Evolutionary conservation across 371 early-diverging fungal species (phyloP).

Genomic region (Circinella minor): DNA sequence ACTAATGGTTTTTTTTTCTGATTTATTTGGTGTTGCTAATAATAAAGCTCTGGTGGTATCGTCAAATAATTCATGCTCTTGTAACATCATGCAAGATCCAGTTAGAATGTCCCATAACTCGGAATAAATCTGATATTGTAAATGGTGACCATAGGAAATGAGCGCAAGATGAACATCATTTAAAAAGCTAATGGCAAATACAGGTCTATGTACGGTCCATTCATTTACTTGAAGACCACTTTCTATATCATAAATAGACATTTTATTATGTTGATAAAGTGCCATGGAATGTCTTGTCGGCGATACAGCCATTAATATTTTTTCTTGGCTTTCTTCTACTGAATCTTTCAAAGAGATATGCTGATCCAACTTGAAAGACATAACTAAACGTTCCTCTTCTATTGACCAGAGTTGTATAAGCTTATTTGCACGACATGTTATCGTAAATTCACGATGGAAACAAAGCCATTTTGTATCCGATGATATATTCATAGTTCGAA

Average conservation of each 20-base stretch:
- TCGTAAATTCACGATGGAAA: neutral
- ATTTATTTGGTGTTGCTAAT: too few species aligned
- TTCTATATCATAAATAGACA: neutral
- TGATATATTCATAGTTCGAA: neutral
- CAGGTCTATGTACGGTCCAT: neutral
- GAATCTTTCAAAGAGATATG: too few species aligned
- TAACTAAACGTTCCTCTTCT: neutral
- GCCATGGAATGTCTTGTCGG: neutral
- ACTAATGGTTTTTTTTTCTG: too few species aligned
- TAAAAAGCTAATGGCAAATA: neutral
- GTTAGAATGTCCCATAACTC: neutral
- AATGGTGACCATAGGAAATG: conserved; percentile 1
- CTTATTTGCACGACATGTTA: neutral
- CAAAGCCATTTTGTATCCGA: neutral
- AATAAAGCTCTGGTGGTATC: neutral
- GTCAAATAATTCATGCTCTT: neutral
- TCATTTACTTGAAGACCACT: neutral
- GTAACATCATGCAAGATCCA: neutral
- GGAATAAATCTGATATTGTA: neutral
- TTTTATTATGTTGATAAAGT: neutral
- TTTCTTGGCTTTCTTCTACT: neutral
- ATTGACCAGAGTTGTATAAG: conserved; percentile 5
- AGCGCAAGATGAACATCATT: conserved; percentile 3
- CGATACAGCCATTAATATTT: neutral
- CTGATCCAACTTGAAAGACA: neutral